phyloP scores from a whole-genome alignment of 495 filamentous ascomycete species.

The Penicillium verhagenii region DNA sequence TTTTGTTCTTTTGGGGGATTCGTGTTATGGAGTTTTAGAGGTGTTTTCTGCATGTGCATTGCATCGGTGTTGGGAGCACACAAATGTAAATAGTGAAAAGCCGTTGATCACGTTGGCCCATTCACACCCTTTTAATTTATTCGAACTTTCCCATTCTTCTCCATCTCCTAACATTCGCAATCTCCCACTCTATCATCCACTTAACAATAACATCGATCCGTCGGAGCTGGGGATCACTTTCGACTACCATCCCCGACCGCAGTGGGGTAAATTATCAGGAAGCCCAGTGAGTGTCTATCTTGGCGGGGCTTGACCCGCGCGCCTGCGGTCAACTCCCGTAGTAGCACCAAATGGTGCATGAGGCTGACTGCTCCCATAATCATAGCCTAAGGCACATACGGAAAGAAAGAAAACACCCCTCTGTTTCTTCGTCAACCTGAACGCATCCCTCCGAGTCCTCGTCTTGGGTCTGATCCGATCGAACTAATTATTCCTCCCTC shows the following conservation, averaged over 20 bases:
- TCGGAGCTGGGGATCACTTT: too few species aligned
- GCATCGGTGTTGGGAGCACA: slow-evolving; percentile 11
- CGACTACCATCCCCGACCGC: neutral
- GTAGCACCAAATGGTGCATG: slow-evolving; percentile 8
- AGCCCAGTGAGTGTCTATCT: slow-evolving; percentile 1
- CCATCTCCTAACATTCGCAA: neutral
- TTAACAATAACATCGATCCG: neutral
- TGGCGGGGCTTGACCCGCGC: slow-evolving; percentile 15
- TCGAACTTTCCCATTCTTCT: neutral
- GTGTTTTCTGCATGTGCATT: slow-evolving; percentile 11
- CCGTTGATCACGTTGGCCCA: slow-evolving; percentile 6
- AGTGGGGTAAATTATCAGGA: slow-evolving; percentile 1
- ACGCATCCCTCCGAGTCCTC: neutral
- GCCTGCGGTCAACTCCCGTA: neutral
- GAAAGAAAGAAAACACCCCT: neutral
- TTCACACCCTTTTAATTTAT: slow-evolving; percentile 1
- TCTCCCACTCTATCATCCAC: neutral
- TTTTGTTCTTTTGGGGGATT: neutral
- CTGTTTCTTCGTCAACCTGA: neutral
- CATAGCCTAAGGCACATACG: slow-evolving; percentile 15
- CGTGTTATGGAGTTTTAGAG: neutral
- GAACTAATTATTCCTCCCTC: neutral
- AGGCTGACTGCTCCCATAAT: slow-evolving; percentile 16
- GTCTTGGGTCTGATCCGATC: neutral
- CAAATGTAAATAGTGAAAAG: slow-evolving; percentile 7